Base-by-base conservation (phyloP, 2,329 filamentous ascomycete genomes). In the Phaeosphaeriaceae sp. region DNA sequence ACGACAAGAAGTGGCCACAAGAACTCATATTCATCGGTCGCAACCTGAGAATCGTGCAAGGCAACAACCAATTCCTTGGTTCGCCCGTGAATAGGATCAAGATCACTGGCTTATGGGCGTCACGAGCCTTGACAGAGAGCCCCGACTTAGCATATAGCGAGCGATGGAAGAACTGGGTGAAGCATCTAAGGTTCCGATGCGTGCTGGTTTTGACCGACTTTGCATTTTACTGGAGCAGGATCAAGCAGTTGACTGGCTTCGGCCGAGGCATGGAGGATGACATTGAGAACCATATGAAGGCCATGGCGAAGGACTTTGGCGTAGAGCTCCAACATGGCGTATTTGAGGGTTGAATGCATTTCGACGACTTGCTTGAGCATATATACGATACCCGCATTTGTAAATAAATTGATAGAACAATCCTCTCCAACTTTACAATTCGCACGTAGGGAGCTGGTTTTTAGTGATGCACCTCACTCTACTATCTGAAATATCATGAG, bases 261-360 rank as follows among this genome's bases (percentile, higher is more conserved):
- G 92, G 93, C 0, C 85, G 88, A 10, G 93, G 93, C 0, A 95
- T 98, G 91, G 95, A 98, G 75, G 94, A 97, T 73, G 92, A 94
- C 75, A 88, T 98, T 61, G 95, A 98, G 82, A 85, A 86, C 72
- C 86, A 90, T 67, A 96, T 98, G 93, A 89, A 86, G 78, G 86
- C 84, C 56, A 91, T 97, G 83, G 94, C 93, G 1, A 92, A 91
- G 74, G 93, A 96, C 67, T 93, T 95, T 80, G 95, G 95, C 0
- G 87, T 98, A 2, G 93, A 98, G 77, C 79, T 98, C 65, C 91
- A 96, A 74, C 92, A 96, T 75, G 88, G 89, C 42, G 85, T 97
- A 2, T 97, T 97, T 79, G 92, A 96, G 56, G 93, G 94, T 3
- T 97, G 60, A 48, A 45, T 19, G n/a, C n/a, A 36, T 36, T 5